Evolutionary conservation across 805 yeast species (phyloP).

Genomic region (Cyberlindnera nakhonratchasimensis): DNA sequence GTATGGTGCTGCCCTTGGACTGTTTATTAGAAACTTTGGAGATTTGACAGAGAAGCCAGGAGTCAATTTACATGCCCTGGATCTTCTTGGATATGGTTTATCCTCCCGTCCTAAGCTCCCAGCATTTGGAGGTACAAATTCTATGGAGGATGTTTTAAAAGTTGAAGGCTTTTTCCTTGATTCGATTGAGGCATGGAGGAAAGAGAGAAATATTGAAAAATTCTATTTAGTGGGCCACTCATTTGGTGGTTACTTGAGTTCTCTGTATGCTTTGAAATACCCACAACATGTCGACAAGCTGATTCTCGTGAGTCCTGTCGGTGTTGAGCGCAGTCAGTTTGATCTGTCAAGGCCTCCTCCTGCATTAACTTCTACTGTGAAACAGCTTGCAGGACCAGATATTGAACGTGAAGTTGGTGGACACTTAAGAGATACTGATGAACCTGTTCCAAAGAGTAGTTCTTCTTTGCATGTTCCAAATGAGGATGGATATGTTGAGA

Average conservation of each 20-base stretch:
- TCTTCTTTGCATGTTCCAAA: constrained; percentile 28
- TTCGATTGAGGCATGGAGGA: constrained; percentile 61
- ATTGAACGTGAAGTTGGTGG: constrained; percentile 32
- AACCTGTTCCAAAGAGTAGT: constrained; percentile 18
- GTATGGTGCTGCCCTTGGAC: constrained; percentile 80
- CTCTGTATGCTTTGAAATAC: constrained; percentile 52
- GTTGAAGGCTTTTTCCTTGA: constrained; percentile 37
- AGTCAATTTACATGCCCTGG: constrained; percentile 55
- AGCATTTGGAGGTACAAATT: constrained; percentile 14
- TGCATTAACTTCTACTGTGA: background rate
- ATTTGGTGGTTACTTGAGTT: constrained; percentile 65
- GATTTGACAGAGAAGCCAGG: constrained; percentile 48
- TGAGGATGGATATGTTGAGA: constrained; percentile 32
- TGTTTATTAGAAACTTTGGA: constrained; percentile 65
- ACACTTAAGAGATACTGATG: constrained; percentile 15
- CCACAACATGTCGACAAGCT: constrained; percentile 50
- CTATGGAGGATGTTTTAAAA: constrained; percentile 28
- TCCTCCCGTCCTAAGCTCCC: constrained; percentile 49
- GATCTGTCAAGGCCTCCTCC: constrained; percentile 20
- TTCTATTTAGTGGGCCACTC: constrained; percentile 68
- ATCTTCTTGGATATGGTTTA: constrained; percentile 59
- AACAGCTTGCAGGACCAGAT: constrained; percentile 28
- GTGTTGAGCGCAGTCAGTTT: constrained; percentile 56
- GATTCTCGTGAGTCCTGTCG: constrained; percentile 66
- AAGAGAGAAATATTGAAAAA: constrained; percentile 39